Evolutionary conservation across 805 yeast genomes (phyloP).

Genomic region (Yarrowia hollandica): DNA sequence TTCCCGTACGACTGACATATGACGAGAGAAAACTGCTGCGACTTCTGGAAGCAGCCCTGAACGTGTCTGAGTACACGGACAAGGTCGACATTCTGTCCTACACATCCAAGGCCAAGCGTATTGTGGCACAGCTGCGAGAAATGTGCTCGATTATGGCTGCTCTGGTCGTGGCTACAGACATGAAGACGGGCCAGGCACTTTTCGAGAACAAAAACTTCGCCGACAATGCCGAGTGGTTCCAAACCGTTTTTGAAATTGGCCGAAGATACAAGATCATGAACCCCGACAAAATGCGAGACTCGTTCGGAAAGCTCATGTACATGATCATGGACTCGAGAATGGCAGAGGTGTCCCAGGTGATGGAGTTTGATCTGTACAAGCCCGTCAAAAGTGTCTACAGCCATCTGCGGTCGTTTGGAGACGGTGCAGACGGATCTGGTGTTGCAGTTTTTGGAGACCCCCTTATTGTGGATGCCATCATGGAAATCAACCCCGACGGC

Average conservation of each 20-base stretch:
- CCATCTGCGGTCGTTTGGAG: slow-evolving; percentile 47
- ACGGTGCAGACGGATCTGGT: slow-evolving; percentile 20
- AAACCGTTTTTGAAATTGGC: slow-evolving; percentile 71
- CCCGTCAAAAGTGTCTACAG: slow-evolving; percentile 65
- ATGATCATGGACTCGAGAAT: slow-evolving; percentile 83
- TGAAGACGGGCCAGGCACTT: slow-evolving; percentile 66
- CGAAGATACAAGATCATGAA: slow-evolving; percentile 81
- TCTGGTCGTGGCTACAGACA: slow-evolving; percentile 71
- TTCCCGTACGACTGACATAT: slow-evolving; percentile 66
- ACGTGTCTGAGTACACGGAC: slow-evolving; percentile 79
- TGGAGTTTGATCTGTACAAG: slow-evolving; percentile 74
- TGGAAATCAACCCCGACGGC: slow-evolving; percentile 62
- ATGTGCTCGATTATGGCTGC: slow-evolving; percentile 80
- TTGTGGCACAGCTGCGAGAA: slow-evolving; percentile 69
- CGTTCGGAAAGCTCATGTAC: slow-evolving; percentile 75
- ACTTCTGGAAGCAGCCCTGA: slow-evolving; percentile 70
- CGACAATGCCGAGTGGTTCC: slow-evolving; percentile 72
- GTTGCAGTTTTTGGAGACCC: slow-evolving; percentile 56
- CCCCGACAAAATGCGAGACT: slow-evolving; percentile 77
- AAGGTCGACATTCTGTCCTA: slow-evolving; percentile 70
- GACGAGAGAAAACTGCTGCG: slow-evolving; percentile 70
- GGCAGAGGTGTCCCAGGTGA: slow-evolving; percentile 65
- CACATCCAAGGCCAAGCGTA: slow-evolving; percentile 66
- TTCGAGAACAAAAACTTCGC: slow-evolving; percentile 66
- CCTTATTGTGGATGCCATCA: slow-evolving; percentile 61